phyloP scores from a whole-genome alignment of 768 basidiomycete genomes.

The Naganishia antarctica region DNA sequence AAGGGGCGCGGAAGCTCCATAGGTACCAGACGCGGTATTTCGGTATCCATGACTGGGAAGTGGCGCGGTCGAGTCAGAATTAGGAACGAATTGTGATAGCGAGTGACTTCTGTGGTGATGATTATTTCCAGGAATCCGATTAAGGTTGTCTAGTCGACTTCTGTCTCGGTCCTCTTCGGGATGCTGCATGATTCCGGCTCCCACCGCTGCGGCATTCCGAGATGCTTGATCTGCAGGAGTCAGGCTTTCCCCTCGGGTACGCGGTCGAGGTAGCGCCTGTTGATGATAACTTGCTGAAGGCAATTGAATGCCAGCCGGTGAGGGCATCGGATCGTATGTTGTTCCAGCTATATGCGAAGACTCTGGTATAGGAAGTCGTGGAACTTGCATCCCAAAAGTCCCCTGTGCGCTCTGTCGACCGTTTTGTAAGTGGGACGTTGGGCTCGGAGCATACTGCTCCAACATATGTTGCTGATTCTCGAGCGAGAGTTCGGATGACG shows the following conservation, averaged over 20 bases:
- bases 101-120: slow-evolving; percentile 23
- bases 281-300: slow-evolving; percentile 1
- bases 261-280: slow-evolving; percentile 21
- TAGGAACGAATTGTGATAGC: slow-evolving; percentile 4
- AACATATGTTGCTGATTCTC: slow-evolving; percentile 27
- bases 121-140: slow-evolving; percentile 39
- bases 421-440: slow-evolving; percentile 5
- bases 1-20: background rate
- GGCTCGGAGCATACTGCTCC: background rate
- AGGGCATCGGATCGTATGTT: slow-evolving; percentile 63
- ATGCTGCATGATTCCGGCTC: slow-evolving; percentile 48
- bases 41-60: background rate
- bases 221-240: background rate
- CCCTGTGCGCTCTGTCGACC: slow-evolving; percentile 20
- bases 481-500: slow-evolving; percentile 70
- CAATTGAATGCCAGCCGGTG: slow-evolving; percentile 9
- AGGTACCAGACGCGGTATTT: background rate
- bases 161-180: slow-evolving; percentile 45
- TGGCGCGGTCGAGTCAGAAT: background rate
- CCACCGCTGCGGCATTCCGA: slow-evolving; percentile 1
- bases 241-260: slow-evolving; percentile 27
- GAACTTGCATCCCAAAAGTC: slow-evolving; percentile 70
- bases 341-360: slow-evolving; percentile 74
- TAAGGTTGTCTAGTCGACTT: slow-evolving; percentile 50
- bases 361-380: slow-evolving; percentile 73